Base-by-base conservation (phyloP, 2,329 filamentous ascomycete species). In the Herpotrichia juniperi region DNA sequence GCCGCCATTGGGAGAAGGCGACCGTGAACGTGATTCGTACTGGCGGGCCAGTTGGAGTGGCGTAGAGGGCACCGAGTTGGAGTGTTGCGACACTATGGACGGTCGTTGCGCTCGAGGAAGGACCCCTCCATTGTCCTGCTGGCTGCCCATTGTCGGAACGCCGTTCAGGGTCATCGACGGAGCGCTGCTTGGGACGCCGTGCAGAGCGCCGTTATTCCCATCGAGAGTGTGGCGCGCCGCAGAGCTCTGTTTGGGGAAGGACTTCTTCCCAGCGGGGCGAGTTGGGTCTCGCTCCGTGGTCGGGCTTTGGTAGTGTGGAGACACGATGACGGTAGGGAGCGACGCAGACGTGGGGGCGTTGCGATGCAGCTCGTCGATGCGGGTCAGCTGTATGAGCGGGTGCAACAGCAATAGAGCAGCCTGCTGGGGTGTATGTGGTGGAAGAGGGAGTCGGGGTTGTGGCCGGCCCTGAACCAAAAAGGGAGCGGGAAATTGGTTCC, bases 51-150 rank as follows among this genome's bases (percentile, higher is more conserved):
- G 89, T 72, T 97, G 93, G 68, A 93, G 90, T 8, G 93, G 94
- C 2, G 93, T 97, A 1, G 93, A 96, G 1, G 93, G 93, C 43
- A 97, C 90, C 8, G 93, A 97, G 71, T 83, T 96, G 21, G 93
- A 96, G 69, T 96, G 85, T 46, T 86, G 85, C 42, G 80, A 83
- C 52, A 76, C 76, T 59, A 84, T 74, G 57, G 81, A 76, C 53
- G 80, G 77, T 59, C 81, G 76, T 70, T 77, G 63, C 24, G 58
- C 47, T 39, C 66, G 65, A 34, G 63, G 54, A 48, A 58, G 58
- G 14, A 57, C 30, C 24, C 37, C 51, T 25, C 53, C 53, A 26
- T 73, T 66, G 8, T 66, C 60, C 45, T 59, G 63, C 57, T 67
- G 72, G 59, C 57, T 60, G 31, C 55, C 59, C 63, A 70, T 69